Percentiles rank a stretch among this genome's conserved stretches.
Conservation (phyloP, 148 eudicot species). For the Rhododendron simsii region DNA sequence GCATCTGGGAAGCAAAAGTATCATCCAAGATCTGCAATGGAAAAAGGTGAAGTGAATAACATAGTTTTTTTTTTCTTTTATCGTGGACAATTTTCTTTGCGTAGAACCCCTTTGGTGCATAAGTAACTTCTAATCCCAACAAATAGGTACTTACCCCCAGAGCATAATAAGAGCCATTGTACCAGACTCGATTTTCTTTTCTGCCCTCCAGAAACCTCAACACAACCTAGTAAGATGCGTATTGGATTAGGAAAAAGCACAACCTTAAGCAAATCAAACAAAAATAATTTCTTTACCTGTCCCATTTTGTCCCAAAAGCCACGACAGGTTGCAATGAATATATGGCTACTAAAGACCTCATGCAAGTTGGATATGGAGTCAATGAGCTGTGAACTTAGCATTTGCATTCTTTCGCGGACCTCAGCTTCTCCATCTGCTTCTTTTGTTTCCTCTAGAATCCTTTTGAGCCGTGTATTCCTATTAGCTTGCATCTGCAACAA, state of each 20-base stretch:
- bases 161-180: constrained; percentile 79
- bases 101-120: not conserved
- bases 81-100: not conserved
- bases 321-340: constrained; percentile 65
- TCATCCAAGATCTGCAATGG: constrained; percentile 66
- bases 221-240: constrained; percentile 37
- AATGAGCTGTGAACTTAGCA: constrained; percentile 49
- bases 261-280: not conserved
- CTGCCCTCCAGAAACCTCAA: constrained; percentile 76
- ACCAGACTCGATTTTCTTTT: constrained; percentile 85
- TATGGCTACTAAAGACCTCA: constrained; percentile 63
- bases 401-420: constrained; percentile 74
- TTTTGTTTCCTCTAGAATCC: constrained; percentile 76
- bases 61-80: not conserved
- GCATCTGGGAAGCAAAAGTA: constrained; percentile 87
- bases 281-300: constrained; percentile 42
- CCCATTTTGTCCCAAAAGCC: constrained; percentile 92
- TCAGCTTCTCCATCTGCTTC: constrained; percentile 79
- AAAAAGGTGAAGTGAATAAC: not conserved
- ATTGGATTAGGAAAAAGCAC: constrained; percentile 4
- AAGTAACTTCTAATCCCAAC: not conserved
- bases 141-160: constrained; percentile 60
- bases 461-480: constrained; percentile 65
- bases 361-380: constrained; percentile 75
- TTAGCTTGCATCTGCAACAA: constrained; percentile 55